Base-by-base conservation (phyloP, 495 filamentous ascomycete species). In the Hyaloscypha variabilis region DNA sequence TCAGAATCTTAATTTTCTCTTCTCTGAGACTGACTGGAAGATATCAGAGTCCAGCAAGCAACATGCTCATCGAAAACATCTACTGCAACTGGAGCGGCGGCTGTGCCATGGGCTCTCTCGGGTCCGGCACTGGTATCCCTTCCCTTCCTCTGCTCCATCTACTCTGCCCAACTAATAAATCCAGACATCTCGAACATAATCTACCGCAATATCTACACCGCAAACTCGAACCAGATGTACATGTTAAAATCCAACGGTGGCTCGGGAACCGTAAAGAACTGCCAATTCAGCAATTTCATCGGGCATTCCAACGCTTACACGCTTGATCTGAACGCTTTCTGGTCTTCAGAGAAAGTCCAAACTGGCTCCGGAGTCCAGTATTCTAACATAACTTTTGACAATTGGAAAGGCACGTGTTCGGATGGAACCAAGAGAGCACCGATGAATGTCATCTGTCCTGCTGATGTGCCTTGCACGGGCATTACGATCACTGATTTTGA, bases 231-330 rank as follows among this genome's bases (percentile, higher is more conserved):
- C 73, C 82, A 87, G 68, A 87, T 87, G 84, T 78, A 83, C 69
- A 83, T 88, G 83, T 82, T 88, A 75, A 88, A 88, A 73, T 79
- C 76, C 69, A 82, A 74, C 65, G 86, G 86, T 19, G 71, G 73
- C 26, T 46, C 24, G 30, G 71, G 73, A 14, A 77, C 76, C n/a
- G 79, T 87, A 14, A 76, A 77, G n/a, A 79, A 86, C 64, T 72
- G 78, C 21, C 61, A 80, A 8, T 80, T 87, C 30, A 77, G 84
- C 62, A 86, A 88, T 75, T 88, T 88, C 75, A 82, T 81, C 51
- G 82, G 77, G 71, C 82, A 80, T 55, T 73, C 68, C 21, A 81
- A 78, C 58, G 74, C 77, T 1, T 81, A 82, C 61, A 75, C 74
- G 1, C 74, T 83, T 11, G 77, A 88, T 64, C 80, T 87, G 52